Evolutionary conservation across 192 early-diverging fungal species (phyloP).

Genomic region (Geosiphon pyriformis): DNA sequence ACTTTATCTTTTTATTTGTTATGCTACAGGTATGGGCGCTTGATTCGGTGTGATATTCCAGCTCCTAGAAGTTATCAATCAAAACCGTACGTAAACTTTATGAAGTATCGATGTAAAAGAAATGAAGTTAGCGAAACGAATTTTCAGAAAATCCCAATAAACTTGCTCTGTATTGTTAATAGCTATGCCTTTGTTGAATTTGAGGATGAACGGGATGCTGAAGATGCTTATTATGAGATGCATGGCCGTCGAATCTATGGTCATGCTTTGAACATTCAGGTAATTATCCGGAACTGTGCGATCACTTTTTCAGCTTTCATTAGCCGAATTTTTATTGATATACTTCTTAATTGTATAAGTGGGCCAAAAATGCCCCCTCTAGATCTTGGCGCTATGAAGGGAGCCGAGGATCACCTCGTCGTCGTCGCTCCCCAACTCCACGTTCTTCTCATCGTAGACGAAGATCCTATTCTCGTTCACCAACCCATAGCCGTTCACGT

Average conservation of each 20-base stretch:
- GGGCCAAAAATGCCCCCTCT: slow-evolving; percentile 82
- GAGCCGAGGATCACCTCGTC: slow-evolving; percentile 39
- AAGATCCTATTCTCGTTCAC: slow-evolving; percentile 43
- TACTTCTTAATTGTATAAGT: slow-evolving; percentile 36
- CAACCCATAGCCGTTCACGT: slow-evolving; percentile 20
- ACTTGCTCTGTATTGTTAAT: too few species aligned
- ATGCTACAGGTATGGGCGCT: slow-evolving; percentile 64
- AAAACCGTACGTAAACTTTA: slow-evolving; percentile 67
- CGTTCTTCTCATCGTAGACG: slow-evolving; percentile 27
- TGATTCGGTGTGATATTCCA: slow-evolving; percentile 86
- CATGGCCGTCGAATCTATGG: slow-evolving; percentile 79
- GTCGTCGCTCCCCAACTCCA: slow-evolving; percentile 35
- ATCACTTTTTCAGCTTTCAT: background rate
- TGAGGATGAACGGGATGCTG: slow-evolving; percentile 85
- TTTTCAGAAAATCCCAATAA: too few species aligned
- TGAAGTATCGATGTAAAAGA: too few species aligned
- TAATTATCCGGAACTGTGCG: slow-evolving; percentile 21
- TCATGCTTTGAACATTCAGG: slow-evolving; percentile 76
- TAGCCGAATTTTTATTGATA: background rate
- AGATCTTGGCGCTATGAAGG: slow-evolving; percentile 76
- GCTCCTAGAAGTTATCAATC: slow-evolving; percentile 54
- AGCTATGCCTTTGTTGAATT: slow-evolving; percentile 97
- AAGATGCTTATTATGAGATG: slow-evolving; percentile 92
- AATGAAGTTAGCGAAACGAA: too few species aligned
- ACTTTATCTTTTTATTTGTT: background rate